phyloP scores from a whole-genome alignment of 495 filamentous ascomycete species.

The Xylaria cubensis region DNA sequence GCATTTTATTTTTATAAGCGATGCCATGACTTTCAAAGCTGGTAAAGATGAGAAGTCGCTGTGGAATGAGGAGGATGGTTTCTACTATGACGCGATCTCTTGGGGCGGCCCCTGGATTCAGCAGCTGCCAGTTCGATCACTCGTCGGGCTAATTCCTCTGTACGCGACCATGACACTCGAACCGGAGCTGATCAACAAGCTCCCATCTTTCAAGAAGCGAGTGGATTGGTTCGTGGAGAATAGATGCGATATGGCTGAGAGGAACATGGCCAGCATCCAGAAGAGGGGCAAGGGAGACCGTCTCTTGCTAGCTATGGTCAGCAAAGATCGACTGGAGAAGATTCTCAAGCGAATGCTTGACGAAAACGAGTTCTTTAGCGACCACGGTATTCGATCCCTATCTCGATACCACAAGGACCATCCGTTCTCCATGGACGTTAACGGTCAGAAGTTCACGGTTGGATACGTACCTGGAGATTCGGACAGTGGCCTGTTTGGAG shows the following conservation, averaged over 20 bases:
- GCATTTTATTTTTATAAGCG: constrained; percentile 96
- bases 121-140: constrained; percentile 87
- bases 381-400: constrained; percentile 90
- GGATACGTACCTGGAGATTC: constrained; percentile 93
- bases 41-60: constrained; percentile 81
- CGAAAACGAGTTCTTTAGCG: constrained; percentile 88
- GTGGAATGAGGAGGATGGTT: constrained; percentile 94
- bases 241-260: constrained; percentile 79
- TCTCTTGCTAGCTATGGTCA: constrained; percentile 85
- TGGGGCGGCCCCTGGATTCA: constrained; percentile 92
- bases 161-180: constrained; percentile 92
- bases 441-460: constrained; percentile 87
- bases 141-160: constrained; percentile 91
- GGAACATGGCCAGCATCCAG: constrained; percentile 90
- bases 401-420: constrained; percentile 92
- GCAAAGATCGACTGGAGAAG: constrained; percentile 82
- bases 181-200: constrained; percentile 88
- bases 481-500: constrained; percentile 90
- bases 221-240: constrained; percentile 93
- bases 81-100: constrained; percentile 98
- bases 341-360: constrained; percentile 92
- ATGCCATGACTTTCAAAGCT: constrained; percentile 91
- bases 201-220: constrained; percentile 92
- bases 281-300: constrained; percentile 87
- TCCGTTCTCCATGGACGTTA: constrained; percentile 94